These are phyloP conservation scores for Fusarium vanettenii DNA, from an alignment of 2,329 filamentous ascomycete genomes.

Conservation along the genomic window DNA sequence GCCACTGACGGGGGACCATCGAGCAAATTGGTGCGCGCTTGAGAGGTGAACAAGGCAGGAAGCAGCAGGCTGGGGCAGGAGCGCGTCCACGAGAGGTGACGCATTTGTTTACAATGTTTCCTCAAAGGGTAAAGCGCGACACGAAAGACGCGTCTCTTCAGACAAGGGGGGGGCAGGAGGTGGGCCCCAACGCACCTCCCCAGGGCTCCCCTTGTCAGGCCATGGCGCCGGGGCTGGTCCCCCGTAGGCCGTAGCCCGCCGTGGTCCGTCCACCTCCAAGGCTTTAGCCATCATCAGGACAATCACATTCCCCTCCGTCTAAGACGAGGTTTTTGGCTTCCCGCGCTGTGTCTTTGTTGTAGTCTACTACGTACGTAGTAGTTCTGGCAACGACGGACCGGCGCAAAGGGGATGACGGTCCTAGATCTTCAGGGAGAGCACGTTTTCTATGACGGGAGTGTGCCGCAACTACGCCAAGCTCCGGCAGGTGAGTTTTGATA, in stretches of 20 bases:
- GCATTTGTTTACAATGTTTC: conserved; percentile 54
- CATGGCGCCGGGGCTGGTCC: conserved; percentile 38
- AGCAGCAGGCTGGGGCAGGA: conserved; percentile 28
- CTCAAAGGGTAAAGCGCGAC: conserved; percentile 43
- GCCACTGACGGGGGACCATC: conserved; percentile 8
- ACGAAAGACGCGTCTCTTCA: conserved; percentile 49
- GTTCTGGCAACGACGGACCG: conserved; percentile 25
- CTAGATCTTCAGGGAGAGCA: conserved; percentile 31
- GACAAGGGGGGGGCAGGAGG: conserved; percentile 36
- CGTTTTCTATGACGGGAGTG: conserved; percentile 23
- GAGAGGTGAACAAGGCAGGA: conserved; percentile 3
- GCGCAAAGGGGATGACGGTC: conserved; percentile 16
- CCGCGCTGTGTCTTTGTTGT: conserved; percentile 3
- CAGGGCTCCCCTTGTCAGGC: conserved; percentile 30
- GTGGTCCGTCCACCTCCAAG: conserved; percentile 31
- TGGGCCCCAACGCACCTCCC: conserved; percentile 26
- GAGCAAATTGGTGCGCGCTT: conserved; percentile 23
- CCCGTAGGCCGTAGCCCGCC: conserved; percentile 28
- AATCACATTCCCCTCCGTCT: conserved; percentile 40
- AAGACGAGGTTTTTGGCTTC: conserved; percentile 6
- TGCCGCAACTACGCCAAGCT: conserved; percentile 8
- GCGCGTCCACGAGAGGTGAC: conserved; percentile 43
- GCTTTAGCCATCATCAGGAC: conserved; percentile 33
- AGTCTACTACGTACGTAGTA: conserved; percentile 8
- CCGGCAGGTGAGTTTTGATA: conserved; percentile 22